Conservation (phyloP, 2,329 filamentous ascomycete species). For the Arthrobotrys megalospora region DNA sequence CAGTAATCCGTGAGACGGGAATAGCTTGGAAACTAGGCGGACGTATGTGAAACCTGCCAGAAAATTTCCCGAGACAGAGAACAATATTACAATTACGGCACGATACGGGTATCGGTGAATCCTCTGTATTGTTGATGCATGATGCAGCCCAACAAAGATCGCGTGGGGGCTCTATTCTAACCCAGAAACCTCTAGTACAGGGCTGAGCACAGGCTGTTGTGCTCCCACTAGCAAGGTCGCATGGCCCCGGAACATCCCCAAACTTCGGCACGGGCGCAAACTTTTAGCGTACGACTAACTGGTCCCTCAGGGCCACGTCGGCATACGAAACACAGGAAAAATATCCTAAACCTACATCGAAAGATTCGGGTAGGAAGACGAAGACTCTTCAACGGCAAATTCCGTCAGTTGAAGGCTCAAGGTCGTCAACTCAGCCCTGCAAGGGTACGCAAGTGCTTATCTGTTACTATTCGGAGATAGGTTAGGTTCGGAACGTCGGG, state of each 20-base stretch:
- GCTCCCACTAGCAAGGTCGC: not conserved
- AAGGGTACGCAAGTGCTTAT: not conserved
- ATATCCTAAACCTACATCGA: not conserved
- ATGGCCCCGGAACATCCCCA: not conserved
- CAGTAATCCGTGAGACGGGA: not conserved
- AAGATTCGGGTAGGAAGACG: not conserved
- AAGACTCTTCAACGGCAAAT: not conserved
- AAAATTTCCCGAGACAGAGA: too few relatives aligned
- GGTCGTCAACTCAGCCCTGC: not conserved
- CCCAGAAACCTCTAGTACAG: not conserved
- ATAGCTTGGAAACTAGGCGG: not conserved
- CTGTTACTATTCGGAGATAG: not conserved
- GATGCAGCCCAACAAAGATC: not conserved
- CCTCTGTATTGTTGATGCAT: not conserved
- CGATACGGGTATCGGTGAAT: not conserved
- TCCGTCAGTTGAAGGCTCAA: not conserved
- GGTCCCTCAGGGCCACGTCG: not conserved
- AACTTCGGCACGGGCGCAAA: not conserved
- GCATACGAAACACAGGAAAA: not conserved
- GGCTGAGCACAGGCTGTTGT: not conserved
- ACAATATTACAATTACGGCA: not conserved
- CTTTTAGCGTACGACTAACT: not conserved
- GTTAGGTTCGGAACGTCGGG: conserved; percentile 2
- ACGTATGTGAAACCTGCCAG: too few relatives aligned
- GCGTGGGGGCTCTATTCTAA: conserved; percentile 10